Conservation (phyloP, 805 yeast species). For the Metschnikowia dekortorum region DNA sequence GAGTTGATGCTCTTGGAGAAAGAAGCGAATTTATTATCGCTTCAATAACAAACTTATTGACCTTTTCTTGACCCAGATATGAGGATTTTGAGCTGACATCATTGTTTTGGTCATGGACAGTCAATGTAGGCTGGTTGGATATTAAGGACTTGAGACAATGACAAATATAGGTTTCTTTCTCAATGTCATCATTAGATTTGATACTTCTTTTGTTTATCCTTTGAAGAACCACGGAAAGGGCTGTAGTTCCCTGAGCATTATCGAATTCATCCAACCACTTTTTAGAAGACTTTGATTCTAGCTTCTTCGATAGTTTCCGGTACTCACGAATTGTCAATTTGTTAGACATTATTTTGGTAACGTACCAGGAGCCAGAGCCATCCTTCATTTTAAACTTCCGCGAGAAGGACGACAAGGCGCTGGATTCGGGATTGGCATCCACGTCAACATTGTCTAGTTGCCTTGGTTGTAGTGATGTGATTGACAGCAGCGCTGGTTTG, state of each 20-base stretch:
- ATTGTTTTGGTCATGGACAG: conserved; percentile 3
- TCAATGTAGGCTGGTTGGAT: conserved; percentile 13
- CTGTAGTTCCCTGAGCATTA: conserved; percentile 43
- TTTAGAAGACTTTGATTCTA: conserved; percentile 21
- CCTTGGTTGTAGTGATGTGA: neutral
- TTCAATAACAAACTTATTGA: conserved; percentile 31
- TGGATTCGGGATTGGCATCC: conserved; percentile 3
- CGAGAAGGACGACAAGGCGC: conserved; percentile 8
- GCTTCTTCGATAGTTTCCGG: conserved; percentile 31
- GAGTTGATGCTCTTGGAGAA: conserved; percentile 38
- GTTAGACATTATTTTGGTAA: conserved; percentile 32
- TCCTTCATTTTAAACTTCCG: conserved; percentile 29
- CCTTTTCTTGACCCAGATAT: conserved; percentile 8
- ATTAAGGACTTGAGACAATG: conserved; percentile 34
- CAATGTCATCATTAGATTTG: conserved; percentile 43
- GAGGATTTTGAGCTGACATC: conserved; percentile 8
- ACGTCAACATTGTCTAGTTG: neutral
- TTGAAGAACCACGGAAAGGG: conserved; percentile 35
- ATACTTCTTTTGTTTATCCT: conserved; percentile 39
- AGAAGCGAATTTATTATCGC: conserved; percentile 35
- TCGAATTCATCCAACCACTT: conserved; percentile 31
- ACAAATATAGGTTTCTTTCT: conserved; percentile 35
- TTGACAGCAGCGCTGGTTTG: neutral
- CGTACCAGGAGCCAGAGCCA: conserved; percentile 40
- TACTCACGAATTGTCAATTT: conserved; percentile 30